These are phyloP conservation scores for Medicago lupulina DNA, from an alignment of 306 rosid species.

Conservation along the genomic window DNA sequence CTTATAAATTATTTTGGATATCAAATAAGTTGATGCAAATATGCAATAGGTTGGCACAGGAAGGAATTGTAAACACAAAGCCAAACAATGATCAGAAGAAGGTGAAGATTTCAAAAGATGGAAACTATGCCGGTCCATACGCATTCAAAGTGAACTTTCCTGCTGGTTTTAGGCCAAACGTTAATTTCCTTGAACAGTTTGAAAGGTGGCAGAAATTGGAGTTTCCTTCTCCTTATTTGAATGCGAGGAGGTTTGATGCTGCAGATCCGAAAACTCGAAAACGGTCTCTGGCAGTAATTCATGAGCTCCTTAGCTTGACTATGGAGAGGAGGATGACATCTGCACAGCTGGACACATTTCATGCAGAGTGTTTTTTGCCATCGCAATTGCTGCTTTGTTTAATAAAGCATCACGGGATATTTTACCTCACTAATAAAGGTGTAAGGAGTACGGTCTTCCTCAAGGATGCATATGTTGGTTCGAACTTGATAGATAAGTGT, in stretches of 20 bases:
- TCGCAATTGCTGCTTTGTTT: constrained; percentile 73
- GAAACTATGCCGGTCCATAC: constrained; percentile 66
- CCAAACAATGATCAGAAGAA: constrained; percentile 43
- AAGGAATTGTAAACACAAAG: constrained; percentile 43
- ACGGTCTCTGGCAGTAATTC: constrained; percentile 76
- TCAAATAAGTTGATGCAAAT: background rate
- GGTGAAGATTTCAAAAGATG: constrained; percentile 73
- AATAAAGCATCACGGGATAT: constrained; percentile 84
- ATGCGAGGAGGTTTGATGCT: constrained; percentile 73
- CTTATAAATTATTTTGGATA: background rate
- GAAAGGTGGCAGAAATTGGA: constrained; percentile 86
- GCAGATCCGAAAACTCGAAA: constrained; percentile 75
- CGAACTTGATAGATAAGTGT: constrained; percentile 61
- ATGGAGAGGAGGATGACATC: constrained; percentile 85
- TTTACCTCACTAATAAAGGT: constrained; percentile 92
- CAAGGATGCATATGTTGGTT: constrained; percentile 70
- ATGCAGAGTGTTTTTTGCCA: constrained; percentile 76
- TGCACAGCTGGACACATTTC: constrained; percentile 77
- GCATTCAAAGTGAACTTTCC: constrained; percentile 73
- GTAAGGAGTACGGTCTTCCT: constrained; percentile 75
- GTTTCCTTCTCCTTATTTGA: constrained; percentile 87
- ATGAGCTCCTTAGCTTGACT: constrained; percentile 86
- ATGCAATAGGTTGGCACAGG: constrained; percentile 40
- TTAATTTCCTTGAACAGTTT: constrained; percentile 64
- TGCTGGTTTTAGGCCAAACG: constrained; percentile 75